These are phyloP conservation scores for Aegilops tauschii DNA, from an alignment of 176 grass and related monocot genomes.

Conservation along the genomic window DNA sequence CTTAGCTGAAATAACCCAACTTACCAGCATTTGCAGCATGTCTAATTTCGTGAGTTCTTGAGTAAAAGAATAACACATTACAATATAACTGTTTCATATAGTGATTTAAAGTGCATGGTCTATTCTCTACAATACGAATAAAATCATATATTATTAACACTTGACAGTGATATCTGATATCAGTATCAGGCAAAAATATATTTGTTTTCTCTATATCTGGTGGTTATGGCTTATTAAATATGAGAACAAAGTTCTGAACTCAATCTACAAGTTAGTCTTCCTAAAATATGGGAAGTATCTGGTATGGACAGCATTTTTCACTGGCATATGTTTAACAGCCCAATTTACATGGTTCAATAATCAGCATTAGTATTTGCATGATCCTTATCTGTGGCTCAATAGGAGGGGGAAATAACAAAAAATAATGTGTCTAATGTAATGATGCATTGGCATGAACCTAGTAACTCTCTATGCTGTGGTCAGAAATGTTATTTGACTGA, in stretches of 20 bases:
- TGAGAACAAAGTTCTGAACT: neutral
- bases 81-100: slow-evolving; percentile 7
- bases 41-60: neutral
- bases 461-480: neutral
- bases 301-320: slow-evolving; percentile 17
- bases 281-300: neutral
- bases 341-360: slow-evolving; percentile 3
- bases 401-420: neutral
- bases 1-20: neutral
- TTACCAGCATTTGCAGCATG: neutral
- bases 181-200: neutral
- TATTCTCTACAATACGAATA: neutral
- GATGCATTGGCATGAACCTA: neutral
- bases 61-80: slow-evolving; percentile 11
- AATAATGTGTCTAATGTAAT: neutral
- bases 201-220: neutral
- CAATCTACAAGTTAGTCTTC: neutral
- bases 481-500: slow-evolving; percentile 6
- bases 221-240: slow-evolving; percentile 12
- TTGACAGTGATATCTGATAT: slow-evolving; percentile 13
- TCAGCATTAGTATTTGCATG: neutral
- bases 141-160: neutral
- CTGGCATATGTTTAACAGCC: slow-evolving; percentile 1
- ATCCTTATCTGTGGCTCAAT: neutral
- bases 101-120: neutral